Base-by-base conservation (phyloP, 2,329 filamentous ascomycete species). In the Helotiales sp. region DNA sequence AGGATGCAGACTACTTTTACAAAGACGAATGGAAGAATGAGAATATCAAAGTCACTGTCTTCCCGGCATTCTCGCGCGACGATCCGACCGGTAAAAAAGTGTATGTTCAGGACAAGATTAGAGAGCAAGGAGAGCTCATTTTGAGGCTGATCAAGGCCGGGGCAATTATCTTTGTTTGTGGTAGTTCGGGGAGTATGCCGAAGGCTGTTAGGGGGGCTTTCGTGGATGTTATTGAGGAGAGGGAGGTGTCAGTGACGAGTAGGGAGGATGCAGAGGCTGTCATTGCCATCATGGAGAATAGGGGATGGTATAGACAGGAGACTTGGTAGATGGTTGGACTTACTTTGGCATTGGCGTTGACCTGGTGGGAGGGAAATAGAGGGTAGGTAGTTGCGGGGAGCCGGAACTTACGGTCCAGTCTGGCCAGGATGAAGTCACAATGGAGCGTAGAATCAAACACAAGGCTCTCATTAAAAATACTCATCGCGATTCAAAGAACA, bases 1-100 rank as follows among this genome's bases (percentile, higher is more conserved):
- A 83, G 11, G 74, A 81, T 0, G 86, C 90, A 0, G 96, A 99
- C 77, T 97, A 87, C 79, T 94, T 93, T 80, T 99, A 96, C 77
- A 79, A 83, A 5, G 78, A 89, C 0, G 94, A 98, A 69, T 97
- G 93, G 93, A 74, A 80, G 1, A 47, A 75, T 0, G 70, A 76
- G 1, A 66, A 78, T 1, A 78, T 83, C 1, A 78, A 80, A 1
- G 78, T 92, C 6, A 79, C 82, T 6, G 83, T 91, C 1, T 80
- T 85, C 61, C 85, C 87, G 0, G 91, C 91, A 0, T 93, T 93
- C 75, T 93, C 91, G 2, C 80, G 91, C 45, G 91, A 93, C 71
- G 88, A 91, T 75, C 75, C 73, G 37, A 80, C 85, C 61, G 59
- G 59, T 1, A 54, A 24, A 7, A 91, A 89, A 75, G 77, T 88